A percentile compares a stretch with the other conserved stretches of the same genome.
These are phyloP conservation scores for Pseudoscleropodium purum DNA, from an alignment of 225 moss, liverwort and hornwort species.

Conservation along the genomic window DNA sequence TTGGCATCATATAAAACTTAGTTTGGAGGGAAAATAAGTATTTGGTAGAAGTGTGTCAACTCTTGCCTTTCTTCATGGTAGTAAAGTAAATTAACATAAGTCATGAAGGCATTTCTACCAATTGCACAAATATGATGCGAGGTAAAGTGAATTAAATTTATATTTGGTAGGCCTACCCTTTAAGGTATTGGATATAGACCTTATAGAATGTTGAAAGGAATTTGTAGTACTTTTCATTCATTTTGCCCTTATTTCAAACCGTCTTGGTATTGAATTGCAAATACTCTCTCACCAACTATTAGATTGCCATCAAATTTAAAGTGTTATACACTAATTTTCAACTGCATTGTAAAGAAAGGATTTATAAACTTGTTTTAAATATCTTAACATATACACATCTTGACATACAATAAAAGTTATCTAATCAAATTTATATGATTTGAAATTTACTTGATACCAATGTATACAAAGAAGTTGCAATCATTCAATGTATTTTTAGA, in stretches of 20 bases:
- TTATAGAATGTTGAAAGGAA: no score
- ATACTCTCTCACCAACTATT: no score
- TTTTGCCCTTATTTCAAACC: no score
- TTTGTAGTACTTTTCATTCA: no score
- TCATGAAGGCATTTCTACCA: not conserved
- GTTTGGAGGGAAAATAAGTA: not conserved
- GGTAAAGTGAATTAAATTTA: fast-evolving
- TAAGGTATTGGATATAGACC: fast-evolving
- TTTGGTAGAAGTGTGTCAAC: not conserved
- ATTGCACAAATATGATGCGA: not conserved
- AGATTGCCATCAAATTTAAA: not conserved
- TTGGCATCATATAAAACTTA: not conserved
- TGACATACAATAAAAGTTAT: not conserved
- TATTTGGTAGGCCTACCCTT: not conserved
- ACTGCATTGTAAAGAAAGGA: no score
- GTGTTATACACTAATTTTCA: not conserved
- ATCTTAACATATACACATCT: not conserved
- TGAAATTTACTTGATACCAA: no score
- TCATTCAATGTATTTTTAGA: no score
- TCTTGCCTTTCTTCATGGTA: fast-evolving
- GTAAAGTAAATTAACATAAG: not conserved
- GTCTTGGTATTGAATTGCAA: no score
- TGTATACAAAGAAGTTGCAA: no score
- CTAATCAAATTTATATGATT: no score
- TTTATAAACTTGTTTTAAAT: not conserved